A percentile compares a stretch with the other conserved stretches of the same genome.
Evolutionary conservation across 1,284 basidiomycete genomes (phyloP).

Genomic region (Gastroboletus turbinatus): DNA sequence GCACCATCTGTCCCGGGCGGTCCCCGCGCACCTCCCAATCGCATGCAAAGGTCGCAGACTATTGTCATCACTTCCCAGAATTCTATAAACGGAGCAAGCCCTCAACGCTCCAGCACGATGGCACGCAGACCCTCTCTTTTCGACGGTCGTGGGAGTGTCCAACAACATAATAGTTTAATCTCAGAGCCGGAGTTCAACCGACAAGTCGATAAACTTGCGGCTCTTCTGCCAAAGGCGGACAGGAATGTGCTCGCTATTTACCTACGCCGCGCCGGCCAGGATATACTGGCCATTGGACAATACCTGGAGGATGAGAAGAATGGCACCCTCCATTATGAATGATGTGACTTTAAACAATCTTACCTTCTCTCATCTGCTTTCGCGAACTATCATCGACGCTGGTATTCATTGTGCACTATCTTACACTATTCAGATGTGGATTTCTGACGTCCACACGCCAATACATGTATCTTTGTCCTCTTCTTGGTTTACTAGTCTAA

Average conservation of each 20-base stretch:
- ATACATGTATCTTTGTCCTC: constrained; percentile 22
- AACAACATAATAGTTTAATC: constrained; percentile 3
- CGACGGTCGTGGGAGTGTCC: constrained; percentile 23
- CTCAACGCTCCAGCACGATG: constrained; percentile 43
- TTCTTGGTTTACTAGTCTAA: constrained; percentile 20
- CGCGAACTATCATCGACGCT: constrained; percentile 6
- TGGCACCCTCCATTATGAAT: constrained; percentile 53
- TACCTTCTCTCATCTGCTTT: constrained; percentile 3
- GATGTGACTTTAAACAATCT: constrained; percentile 10
- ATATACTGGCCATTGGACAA: constrained; percentile 81
- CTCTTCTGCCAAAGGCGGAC: constrained; percentile 78
- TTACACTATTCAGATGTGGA: constrained; percentile 5
- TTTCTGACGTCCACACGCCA: constrained; percentile 3
- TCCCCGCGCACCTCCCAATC: constrained; percentile 68
- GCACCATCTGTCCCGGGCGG: constrained; percentile 68
- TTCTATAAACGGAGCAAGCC: constrained; percentile 29
- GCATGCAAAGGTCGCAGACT: constrained; percentile 65
- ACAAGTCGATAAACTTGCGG: constrained; percentile 71
- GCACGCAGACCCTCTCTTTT: constrained; percentile 54
- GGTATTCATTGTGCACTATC: constrained; percentile 17
- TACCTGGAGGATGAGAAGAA: constrained; percentile 88
- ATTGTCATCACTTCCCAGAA: constrained; percentile 48
- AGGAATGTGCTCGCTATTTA: constrained; percentile 69
- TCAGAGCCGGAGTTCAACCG: constrained; percentile 48
- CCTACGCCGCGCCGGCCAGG: constrained; percentile 69